Conservation (phyloP, 148 eudicot species). For the Agrostemma githago region DNA sequence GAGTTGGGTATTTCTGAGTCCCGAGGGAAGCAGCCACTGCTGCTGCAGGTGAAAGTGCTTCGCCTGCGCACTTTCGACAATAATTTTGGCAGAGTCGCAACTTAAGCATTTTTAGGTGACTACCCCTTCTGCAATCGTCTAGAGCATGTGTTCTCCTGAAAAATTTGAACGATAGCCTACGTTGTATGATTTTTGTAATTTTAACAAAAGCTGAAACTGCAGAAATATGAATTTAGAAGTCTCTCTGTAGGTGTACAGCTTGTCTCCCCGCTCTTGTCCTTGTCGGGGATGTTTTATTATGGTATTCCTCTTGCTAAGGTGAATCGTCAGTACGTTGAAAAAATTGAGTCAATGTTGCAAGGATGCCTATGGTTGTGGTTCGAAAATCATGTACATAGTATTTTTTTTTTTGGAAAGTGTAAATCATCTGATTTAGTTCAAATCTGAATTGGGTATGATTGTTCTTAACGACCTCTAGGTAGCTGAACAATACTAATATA, state of each 20-base stretch:
- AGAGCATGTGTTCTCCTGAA: background rate
- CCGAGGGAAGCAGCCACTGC: background rate
- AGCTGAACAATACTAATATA: too few relatives aligned
- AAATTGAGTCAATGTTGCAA: too few relatives aligned
- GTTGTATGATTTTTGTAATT: background rate
- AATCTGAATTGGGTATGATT: too few relatives aligned
- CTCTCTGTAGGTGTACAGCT: background rate
- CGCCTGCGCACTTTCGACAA: background rate
- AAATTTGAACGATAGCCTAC: background rate
- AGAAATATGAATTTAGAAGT: too few relatives aligned
- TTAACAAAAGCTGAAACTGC: background rate
- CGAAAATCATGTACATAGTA: too few relatives aligned
- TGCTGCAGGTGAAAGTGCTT: background rate
- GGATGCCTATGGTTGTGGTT: too few relatives aligned
- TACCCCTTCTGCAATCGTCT: background rate
- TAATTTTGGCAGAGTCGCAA: constrained; percentile 9
- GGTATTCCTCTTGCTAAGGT: background rate
- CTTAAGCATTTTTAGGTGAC: background rate
- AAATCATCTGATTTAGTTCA: too few relatives aligned
- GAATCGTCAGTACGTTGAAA: background rate
- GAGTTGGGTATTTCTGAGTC: constrained; percentile 55
- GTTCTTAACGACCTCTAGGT: too few relatives aligned
- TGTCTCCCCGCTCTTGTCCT: background rate
- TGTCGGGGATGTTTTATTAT: background rate
- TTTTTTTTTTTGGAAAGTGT: too few relatives aligned